Conservation (phyloP, 1,139 yeast genomes). For the Tardiomyces blankii region DNA sequence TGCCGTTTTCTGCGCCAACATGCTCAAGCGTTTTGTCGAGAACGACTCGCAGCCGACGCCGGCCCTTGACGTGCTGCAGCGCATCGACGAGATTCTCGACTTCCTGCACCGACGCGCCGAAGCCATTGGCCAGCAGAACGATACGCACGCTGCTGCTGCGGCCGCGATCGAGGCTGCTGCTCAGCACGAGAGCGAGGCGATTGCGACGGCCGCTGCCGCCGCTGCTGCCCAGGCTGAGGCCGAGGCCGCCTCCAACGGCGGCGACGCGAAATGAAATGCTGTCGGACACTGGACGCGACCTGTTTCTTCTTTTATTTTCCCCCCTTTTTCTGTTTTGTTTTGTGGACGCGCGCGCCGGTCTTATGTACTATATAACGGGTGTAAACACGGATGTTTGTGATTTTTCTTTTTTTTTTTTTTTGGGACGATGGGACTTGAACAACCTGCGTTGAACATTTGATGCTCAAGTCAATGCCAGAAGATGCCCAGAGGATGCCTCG, state of each 20-base stretch:
- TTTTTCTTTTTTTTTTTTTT: too few relatives aligned
- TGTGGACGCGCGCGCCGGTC: too few relatives aligned
- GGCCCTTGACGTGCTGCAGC: not conserved
- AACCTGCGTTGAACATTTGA: too few relatives aligned
- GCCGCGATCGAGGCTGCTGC: not conserved
- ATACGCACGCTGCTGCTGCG: not conserved
- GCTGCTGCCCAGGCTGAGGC: constrained; percentile 11
- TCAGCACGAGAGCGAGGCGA: not conserved
- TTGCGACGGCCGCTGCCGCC: constrained; percentile 3
- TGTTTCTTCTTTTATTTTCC: too few relatives aligned
- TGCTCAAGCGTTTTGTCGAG: not conserved
- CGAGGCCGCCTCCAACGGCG: not conserved
- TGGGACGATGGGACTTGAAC: too few relatives aligned
- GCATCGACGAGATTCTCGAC: not conserved
- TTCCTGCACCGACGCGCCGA: not conserved
- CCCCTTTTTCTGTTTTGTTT: too few relatives aligned
- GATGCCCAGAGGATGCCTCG: too few relatives aligned
- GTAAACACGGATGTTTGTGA: too few relatives aligned
- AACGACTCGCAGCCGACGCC: not conserved
- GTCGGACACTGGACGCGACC: too few relatives aligned
- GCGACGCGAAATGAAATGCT: too few relatives aligned
- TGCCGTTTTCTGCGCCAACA: not conserved
- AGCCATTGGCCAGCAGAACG: not conserved
- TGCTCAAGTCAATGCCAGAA: too few relatives aligned
- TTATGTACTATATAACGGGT: too few relatives aligned